A percentile compares a stretch with the other conserved stretches of the same genome.
phyloP scores from a whole-genome alignment of 1,284 basidiomycete species.

The Fomitiporia mediterranea region DNA sequence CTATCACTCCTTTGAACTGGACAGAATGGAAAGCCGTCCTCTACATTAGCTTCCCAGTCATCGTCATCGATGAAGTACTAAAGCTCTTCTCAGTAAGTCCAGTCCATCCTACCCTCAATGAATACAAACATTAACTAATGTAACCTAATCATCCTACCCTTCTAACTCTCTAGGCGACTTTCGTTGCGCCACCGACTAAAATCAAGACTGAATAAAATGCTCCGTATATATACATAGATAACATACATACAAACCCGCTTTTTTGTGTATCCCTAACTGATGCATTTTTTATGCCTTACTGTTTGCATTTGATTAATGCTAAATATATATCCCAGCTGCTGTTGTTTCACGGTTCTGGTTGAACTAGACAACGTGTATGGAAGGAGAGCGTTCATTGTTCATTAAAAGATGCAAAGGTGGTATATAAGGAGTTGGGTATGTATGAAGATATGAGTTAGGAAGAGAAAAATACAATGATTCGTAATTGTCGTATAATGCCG shows the following conservation, averaged over 20 bases:
- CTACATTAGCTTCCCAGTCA: conserved; percentile 82
- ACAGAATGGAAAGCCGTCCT: conserved; percentile 95
- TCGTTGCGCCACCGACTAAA: conserved; percentile 33
- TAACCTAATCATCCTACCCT: not conserved
- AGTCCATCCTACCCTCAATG: too few relatives aligned
- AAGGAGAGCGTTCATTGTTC: too few relatives aligned
- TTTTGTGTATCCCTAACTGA: conserved; percentile 17
- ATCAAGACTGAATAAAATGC: conserved; percentile 27
- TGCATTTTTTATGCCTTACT: too few relatives aligned
- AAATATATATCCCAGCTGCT: conserved; percentile 1
- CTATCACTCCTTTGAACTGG: conserved; percentile 89
- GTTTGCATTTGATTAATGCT: conserved; percentile 5
- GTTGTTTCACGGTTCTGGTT: not conserved
- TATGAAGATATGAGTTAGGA: too few relatives aligned
- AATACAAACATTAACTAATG: not conserved
- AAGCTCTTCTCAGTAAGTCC: conserved; percentile 75
- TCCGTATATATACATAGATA: not conserved
- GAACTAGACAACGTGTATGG: not conserved
- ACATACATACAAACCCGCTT: too few relatives aligned
- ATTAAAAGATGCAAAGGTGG: too few relatives aligned
- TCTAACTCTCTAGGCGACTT: conserved; percentile 30
- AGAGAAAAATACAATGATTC: too few relatives aligned
- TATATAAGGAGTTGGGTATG: too few relatives aligned
- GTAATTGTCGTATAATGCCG: too few relatives aligned
- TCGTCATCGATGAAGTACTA: conserved; percentile 87